Evolutionary conservation across 164 flowering plant species (phyloP).

Genomic region (Liriodendron chinense): DNA sequence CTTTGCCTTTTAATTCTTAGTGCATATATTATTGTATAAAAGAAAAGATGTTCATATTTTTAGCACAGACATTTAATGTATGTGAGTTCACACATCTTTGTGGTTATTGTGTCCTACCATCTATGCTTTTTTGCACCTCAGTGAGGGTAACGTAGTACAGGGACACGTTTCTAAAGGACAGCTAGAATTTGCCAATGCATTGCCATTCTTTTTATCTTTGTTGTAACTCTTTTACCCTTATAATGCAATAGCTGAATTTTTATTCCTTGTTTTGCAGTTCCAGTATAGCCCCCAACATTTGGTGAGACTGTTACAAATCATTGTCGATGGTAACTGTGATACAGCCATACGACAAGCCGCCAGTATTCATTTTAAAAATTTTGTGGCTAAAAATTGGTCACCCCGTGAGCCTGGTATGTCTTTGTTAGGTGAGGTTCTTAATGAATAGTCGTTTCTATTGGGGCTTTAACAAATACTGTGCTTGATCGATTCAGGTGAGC

Average conservation of each 20-base stretch:
- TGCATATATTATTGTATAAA: too few relatives aligned
- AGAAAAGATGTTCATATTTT: too few relatives aligned
- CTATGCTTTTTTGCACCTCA: too few relatives aligned
- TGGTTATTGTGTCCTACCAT: too few relatives aligned
- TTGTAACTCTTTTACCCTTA: neutral
- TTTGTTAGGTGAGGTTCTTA: neutral
- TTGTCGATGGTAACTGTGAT: slow-evolving; percentile 78
- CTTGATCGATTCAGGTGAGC: slow-evolving; percentile 48
- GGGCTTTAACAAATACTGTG: neutral
- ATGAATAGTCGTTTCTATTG: neutral
- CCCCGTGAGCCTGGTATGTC: slow-evolving; percentile 75
- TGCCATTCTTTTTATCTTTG: too few relatives aligned
- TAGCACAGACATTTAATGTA: too few relatives aligned
- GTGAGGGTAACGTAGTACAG: too few relatives aligned
- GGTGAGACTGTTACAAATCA: slow-evolving; percentile 83
- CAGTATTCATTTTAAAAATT: slow-evolving; percentile 93
- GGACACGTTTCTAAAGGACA: too few relatives aligned
- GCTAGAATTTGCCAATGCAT: too few relatives aligned
- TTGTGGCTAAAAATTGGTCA: slow-evolving; percentile 86
- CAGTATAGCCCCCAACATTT: slow-evolving; percentile 86
- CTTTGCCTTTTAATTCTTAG: too few relatives aligned
- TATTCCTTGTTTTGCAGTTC: slow-evolving; percentile 40
- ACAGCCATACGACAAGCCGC: slow-evolving; percentile 84
- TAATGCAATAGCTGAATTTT: neutral
- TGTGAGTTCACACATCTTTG: too few relatives aligned